A percentile compares a stretch with the other conserved stretches of the same genome.
phyloP scores from a whole-genome alignment of 768 basidiomycete species.

The Dacryopinax primogenitus region DNA sequence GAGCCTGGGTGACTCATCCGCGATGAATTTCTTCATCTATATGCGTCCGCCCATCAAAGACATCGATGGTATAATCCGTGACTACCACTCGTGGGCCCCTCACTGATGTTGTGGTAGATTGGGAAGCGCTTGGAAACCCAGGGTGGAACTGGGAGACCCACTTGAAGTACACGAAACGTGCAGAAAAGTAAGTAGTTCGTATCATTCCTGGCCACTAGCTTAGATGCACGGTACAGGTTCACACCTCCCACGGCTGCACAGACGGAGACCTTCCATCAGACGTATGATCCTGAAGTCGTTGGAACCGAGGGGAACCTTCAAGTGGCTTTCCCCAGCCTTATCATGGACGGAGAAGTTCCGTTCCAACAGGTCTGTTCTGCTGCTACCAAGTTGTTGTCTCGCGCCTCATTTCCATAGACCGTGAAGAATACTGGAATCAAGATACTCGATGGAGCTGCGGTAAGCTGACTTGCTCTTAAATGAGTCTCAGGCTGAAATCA shows the following conservation, averaged over 20 bases:
- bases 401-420: too few relatives aligned
- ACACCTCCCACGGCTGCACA: background rate
- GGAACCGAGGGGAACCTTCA: background rate
- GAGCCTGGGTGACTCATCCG: conserved; percentile 4
- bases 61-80: background rate
- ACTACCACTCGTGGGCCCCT: too few relatives aligned
- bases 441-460: too few relatives aligned
- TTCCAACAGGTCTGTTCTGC: background rate
- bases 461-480: too few relatives aligned
- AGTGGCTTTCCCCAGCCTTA: background rate
- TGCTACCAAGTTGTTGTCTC: too few relatives aligned
- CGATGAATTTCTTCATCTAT: background rate
- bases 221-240: background rate
- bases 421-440: background rate
- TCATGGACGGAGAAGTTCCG: background rate
- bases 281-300: background rate
- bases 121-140: conserved; percentile 41
- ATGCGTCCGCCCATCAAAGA: background rate
- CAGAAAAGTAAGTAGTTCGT: conserved; percentile 28
- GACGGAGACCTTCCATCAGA: background rate
- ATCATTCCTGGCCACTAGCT: background rate
- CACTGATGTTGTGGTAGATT: conserved; percentile 9
- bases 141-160: conserved; percentile 44
- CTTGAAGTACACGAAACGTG: conserved; percentile 29
- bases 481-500: too few relatives aligned